phyloP scores from a whole-genome alignment of 1,284 basidiomycete genomes.

The Boletus semigastroideus region DNA sequence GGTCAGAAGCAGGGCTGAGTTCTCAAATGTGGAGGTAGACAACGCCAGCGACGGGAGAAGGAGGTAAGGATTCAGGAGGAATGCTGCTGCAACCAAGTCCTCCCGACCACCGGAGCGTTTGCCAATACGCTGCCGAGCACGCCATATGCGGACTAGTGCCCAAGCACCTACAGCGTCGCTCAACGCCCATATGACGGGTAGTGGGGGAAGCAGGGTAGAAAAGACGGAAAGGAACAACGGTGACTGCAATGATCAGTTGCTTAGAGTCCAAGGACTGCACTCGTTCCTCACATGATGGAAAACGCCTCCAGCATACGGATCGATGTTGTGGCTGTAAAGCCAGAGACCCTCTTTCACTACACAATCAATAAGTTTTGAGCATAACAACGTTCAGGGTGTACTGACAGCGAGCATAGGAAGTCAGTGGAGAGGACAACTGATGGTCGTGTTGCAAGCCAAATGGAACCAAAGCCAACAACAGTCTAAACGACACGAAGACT shows the following conservation, averaged over 20 bases:
- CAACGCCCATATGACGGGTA: conserved; percentile 68
- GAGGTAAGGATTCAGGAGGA: conserved; percentile 87
- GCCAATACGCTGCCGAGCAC: conserved; percentile 49
- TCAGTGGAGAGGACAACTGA: conserved; percentile 81
- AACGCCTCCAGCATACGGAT: conserved; percentile 83
- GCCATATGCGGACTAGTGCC: conserved; percentile 68
- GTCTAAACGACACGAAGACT: conserved; percentile 43
- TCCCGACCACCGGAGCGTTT: conserved; percentile 45
- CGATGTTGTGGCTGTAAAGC: conserved; percentile 66
- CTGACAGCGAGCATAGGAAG: conserved; percentile 62
- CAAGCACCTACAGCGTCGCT: conserved; percentile 68
- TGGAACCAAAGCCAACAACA: conserved; percentile 51
- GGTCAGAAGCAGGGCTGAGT: conserved; percentile 62
- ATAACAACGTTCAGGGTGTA: not conserved
- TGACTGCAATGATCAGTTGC: conserved; percentile 50
- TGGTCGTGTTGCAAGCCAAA: conserved; percentile 59
- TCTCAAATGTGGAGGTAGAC: conserved; percentile 82
- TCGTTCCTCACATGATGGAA: conserved; percentile 75
- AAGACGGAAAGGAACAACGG: conserved; percentile 81
- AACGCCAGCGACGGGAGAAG: conserved; percentile 76
- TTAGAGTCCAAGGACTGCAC: not conserved
- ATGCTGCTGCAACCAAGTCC: conserved; percentile 58
- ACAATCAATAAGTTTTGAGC: not conserved
- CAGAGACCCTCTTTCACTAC: conserved; percentile 87
- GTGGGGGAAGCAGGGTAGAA: conserved; percentile 60